phyloP scores from a whole-genome alignment of 78 protist genomes.

The Dictyostelium firmibasis region DNA sequence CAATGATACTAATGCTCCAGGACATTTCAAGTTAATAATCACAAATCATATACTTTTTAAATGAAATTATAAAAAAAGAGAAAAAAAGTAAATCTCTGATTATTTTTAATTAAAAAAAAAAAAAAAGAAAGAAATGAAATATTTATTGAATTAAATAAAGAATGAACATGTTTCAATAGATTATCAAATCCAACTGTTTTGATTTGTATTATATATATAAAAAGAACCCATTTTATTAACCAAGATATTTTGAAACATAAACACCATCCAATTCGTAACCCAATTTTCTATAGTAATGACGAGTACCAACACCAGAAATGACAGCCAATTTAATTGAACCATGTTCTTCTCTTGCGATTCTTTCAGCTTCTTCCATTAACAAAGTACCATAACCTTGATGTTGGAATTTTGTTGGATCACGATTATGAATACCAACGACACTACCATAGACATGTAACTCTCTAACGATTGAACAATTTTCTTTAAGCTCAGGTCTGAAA shows the following conservation, averaged over 20 bases:
- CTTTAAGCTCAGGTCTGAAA: slow-evolving; percentile 88
- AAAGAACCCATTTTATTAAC: not conserved
- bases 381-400: slow-evolving; percentile 96
- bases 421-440: slow-evolving; percentile 88
- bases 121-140: too few species aligned
- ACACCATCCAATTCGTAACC: slow-evolving; percentile 96
- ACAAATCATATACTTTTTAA: too few species aligned
- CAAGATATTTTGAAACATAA: slow-evolving; percentile 83
- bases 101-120: too few species aligned
- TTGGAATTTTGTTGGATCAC: slow-evolving; percentile 90
- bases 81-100: too few species aligned
- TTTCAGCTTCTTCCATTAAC: slow-evolving; percentile 97
- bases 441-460: slow-evolving; percentile 98
- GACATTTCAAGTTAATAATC: too few species aligned
- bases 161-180: too few species aligned
- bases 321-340: slow-evolving; percentile 91
- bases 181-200: too few species aligned
- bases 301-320: slow-evolving; percentile 97
- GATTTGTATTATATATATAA: not conserved
- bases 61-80: too few species aligned
- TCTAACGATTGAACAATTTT: slow-evolving; percentile 91
- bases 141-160: too few species aligned
- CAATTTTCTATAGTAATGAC: slow-evolving; percentile 95
- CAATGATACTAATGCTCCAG: too few species aligned
- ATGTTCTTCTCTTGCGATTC: slow-evolving; percentile 96